Conservation (phyloP, 805 yeast species). For the Nakazawaea ernobii region DNA sequence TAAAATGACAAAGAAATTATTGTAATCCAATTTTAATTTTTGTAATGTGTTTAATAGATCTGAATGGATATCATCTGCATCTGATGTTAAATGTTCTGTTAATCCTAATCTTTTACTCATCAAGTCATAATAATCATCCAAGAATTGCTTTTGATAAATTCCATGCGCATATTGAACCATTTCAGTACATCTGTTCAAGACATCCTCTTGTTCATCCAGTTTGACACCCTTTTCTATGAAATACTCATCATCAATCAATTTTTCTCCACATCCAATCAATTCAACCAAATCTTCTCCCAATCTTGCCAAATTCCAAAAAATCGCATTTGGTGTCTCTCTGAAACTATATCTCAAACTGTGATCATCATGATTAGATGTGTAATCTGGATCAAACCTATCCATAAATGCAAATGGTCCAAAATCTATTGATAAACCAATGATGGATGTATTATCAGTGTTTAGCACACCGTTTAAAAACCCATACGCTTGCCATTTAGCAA, state of each 20-base stretch:
- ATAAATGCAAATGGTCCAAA: conserved; percentile 93
- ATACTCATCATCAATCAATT: conserved; percentile 37
- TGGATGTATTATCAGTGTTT: conserved; percentile 89
- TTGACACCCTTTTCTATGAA: conserved; percentile 37
- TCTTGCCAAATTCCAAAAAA: conserved; percentile 90
- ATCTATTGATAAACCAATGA: conserved; percentile 84
- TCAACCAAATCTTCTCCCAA: conserved; percentile 82
- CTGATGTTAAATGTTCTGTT: conserved; percentile 30
- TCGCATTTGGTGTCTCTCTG: conserved; percentile 75
- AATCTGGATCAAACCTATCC: conserved; percentile 77
- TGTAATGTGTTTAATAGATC: conserved; percentile 59
- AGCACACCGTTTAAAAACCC: conserved; percentile 93
- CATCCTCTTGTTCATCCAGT: conserved; percentile 42
- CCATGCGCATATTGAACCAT: conserved; percentile 61
- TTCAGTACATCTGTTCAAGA: conserved; percentile 57
- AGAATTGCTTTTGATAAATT: conserved; percentile 58
- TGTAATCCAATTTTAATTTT: conserved; percentile 68
- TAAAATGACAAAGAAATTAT: conserved; percentile 65
- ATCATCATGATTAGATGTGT: conserved; percentile 90
- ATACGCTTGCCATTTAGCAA: conserved; percentile 85
- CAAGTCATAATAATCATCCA: conserved; percentile 47
- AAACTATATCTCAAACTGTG: conserved; percentile 64
- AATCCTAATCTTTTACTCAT: conserved; percentile 72
- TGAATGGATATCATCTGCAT: conserved; percentile 40
- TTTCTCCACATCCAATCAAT: conserved; percentile 67